These are phyloP conservation scores for Metarhizium rileyi DNA, from an alignment of 2,329 filamentous ascomycete species.

Conservation along the genomic window DNA sequence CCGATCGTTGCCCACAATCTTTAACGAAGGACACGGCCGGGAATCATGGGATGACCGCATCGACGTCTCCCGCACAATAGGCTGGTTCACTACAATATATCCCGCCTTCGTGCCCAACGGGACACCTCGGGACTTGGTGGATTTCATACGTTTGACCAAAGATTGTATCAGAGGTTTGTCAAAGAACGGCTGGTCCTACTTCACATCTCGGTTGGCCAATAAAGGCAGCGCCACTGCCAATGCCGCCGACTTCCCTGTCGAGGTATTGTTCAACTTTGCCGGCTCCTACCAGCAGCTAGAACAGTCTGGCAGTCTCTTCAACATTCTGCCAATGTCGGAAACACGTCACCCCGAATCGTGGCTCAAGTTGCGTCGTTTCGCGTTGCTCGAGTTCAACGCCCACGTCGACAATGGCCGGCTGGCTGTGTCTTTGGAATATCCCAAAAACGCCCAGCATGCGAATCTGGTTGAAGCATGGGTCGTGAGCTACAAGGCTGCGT, in stretches of 20 bases:
- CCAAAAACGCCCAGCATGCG: background rate
- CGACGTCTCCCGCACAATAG: conserved; percentile 24
- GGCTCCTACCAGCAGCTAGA: background rate
- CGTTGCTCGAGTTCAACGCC: background rate
- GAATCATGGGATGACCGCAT: conserved; percentile 19
- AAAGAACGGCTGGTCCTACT: background rate
- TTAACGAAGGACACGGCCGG: conserved; percentile 13
- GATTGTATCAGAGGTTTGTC: background rate
- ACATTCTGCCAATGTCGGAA: background rate
- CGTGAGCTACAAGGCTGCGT: background rate
- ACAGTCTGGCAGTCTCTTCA: background rate
- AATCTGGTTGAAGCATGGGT: background rate
- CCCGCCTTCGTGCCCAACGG: background rate
- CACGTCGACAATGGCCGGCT: background rate
- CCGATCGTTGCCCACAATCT: background rate
- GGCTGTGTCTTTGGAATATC: background rate
- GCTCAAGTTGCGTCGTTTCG: background rate
- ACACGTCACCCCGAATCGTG: background rate
- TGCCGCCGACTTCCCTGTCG: background rate
- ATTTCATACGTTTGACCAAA: background rate
- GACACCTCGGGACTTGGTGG: background rate
- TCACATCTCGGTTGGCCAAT: background rate
- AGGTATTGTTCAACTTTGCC: background rate
- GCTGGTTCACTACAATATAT: conserved; percentile 8
- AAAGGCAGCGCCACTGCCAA: background rate